Evolutionary conservation across 2,329 filamentous ascomycete genomes (phyloP).

Genomic region (Mariannaea elegans): DNA sequence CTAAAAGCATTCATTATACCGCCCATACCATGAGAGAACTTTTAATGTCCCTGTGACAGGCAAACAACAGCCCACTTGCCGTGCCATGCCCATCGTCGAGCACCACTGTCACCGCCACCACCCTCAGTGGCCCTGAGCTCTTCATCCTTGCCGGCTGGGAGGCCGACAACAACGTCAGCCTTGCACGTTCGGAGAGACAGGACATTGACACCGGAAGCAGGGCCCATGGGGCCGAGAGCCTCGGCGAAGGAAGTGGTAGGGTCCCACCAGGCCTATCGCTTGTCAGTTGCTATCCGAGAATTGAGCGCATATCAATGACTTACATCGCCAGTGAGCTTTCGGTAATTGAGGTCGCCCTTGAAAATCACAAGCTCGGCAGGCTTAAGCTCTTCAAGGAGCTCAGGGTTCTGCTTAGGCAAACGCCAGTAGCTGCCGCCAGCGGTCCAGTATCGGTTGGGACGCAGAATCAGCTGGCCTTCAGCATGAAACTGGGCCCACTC

Average conservation of each 20-base stretch:
- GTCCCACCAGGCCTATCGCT: slow-evolving; percentile 68
- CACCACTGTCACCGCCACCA: slow-evolving; percentile 75
- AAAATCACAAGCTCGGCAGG: slow-evolving; percentile 89
- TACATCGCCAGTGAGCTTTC: slow-evolving; percentile 91
- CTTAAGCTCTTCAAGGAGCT: slow-evolving; percentile 80
- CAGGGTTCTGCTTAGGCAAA: slow-evolving; percentile 73
- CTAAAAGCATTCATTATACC: neutral
- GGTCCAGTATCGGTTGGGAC: slow-evolving; percentile 93
- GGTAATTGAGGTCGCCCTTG: slow-evolving; percentile 97
- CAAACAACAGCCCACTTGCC: slow-evolving; percentile 96
- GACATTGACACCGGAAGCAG: slow-evolving; percentile 82
- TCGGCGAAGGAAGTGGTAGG: slow-evolving; percentile 85
- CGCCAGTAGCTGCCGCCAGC: slow-evolving; percentile 88
- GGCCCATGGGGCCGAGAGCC: slow-evolving; percentile 87
- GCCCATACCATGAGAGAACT: neutral
- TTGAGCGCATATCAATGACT: slow-evolving; percentile 44
- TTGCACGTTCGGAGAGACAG: slow-evolving; percentile 94
- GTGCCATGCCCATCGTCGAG: slow-evolving; percentile 91
- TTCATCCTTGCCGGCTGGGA: slow-evolving; percentile 86
- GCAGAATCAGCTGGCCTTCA: slow-evolving; percentile 83
- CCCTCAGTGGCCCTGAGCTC: slow-evolving; percentile 73
- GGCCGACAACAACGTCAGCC: slow-evolving; percentile 91
- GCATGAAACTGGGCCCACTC: slow-evolving; percentile 83
- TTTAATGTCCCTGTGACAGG: slow-evolving; percentile 47
- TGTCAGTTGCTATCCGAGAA: slow-evolving; percentile 19